Evolutionary conservation across 1,139 yeast species (phyloP).

Genomic region (Zygosaccharomyces sapae): DNA sequence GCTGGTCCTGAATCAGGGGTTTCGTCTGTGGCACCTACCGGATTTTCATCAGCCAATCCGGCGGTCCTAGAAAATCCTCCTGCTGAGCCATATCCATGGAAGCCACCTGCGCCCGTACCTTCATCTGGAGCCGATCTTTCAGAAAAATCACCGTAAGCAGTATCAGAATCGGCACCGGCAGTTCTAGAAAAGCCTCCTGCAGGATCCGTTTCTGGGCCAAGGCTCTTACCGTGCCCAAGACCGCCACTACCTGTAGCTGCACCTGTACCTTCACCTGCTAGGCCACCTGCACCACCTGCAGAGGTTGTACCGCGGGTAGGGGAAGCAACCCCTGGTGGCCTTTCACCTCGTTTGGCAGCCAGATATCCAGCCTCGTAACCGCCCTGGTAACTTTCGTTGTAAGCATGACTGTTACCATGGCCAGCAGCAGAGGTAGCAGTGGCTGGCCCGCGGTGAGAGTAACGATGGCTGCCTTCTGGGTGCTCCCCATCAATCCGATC

Average conservation of each 20-base stretch:
- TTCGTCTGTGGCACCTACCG: not conserved
- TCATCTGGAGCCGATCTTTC: no score
- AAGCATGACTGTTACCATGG: slow-evolving; percentile 4
- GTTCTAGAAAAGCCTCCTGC: not conserved
- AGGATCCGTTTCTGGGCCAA: not conserved
- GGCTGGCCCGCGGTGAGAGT: slow-evolving; percentile 2
- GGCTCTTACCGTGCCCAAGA: not conserved
- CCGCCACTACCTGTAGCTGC: not conserved
- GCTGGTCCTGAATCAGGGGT: no score
- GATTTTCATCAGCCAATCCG: not conserved
- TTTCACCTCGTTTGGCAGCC: not conserved
- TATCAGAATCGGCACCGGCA: no score
- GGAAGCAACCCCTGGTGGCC: not conserved
- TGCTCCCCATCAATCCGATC: not conserved
- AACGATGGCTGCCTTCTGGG: not conserved
- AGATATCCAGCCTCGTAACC: slow-evolving; percentile 5
- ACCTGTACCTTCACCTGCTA: not conserved
- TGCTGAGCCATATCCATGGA: no score
- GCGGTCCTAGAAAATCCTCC: no score
- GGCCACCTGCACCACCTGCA: no score
- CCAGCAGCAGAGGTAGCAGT: slow-evolving; percentile 4
- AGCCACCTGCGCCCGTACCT: no score
- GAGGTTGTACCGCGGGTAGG: not conserved
- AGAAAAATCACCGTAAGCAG: no score
- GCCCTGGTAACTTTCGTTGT: slow-evolving; percentile 1